Base-by-base conservation (phyloP, 1,139 yeast species). In the Petasospora rhodanensis region DNA sequence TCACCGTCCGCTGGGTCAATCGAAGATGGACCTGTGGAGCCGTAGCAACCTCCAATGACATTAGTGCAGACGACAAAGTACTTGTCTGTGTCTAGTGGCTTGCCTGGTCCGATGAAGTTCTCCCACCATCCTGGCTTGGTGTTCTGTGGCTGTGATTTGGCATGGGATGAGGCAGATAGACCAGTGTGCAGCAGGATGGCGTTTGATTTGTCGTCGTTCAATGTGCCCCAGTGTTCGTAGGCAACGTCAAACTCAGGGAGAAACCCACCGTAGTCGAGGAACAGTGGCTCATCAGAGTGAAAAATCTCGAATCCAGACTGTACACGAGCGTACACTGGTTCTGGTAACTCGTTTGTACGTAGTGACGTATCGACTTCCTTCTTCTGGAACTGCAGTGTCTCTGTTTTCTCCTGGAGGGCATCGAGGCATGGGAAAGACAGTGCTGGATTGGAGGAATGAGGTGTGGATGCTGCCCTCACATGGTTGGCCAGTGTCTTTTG, bases 91-190 rank as follows among this genome's bases (percentile, higher is more conserved):
- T 87, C 96, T 35, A 87, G 61, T 43, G 81, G 76, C 38, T 72
- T 68, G 5, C 80, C 91, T 0, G 95, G 82, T 0, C 97, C 97
- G 38, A 87, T 86, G 55, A 87, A 87, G 35, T 77, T 70, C 52
- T 87, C 96, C 97, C 97, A 87, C 97, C 97, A 87, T 9, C 97
- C 97, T 6, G 78, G 76, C 43, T 74, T 74, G 4, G 73, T 56
- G 55, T 87, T 87, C 22, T 71, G 65, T 0, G 70, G 64, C 43
- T 85, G 94, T 4, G 95, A 83, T 50, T 76, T 83, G n/a, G 96
- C 97, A 59, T 87, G 97, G 1, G 95, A 84, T 0, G 95, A 83
- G 0, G 96, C 96, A 0, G 95, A 84, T 21, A 87, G 68, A 1
- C 97, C 97, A 0, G 97, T 89, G 52, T 87, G 96, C 7, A 87